phyloP scores from a whole-genome alignment of 441 rosid species.

The Populus hybrid region DNA sequence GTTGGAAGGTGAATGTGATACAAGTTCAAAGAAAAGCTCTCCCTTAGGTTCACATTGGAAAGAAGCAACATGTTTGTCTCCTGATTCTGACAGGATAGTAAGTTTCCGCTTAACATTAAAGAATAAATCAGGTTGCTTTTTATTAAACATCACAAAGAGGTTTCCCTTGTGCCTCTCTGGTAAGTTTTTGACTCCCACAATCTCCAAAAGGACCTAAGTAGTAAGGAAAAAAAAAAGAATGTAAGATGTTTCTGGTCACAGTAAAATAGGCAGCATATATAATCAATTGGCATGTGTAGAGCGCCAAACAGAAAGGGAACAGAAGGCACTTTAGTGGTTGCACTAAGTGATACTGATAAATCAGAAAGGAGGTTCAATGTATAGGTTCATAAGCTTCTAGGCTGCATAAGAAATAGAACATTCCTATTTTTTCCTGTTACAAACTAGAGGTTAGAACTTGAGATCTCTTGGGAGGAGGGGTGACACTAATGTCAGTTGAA shows the following conservation, averaged over 20 bases:
- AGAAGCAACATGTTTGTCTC: slow-evolving; percentile 58
- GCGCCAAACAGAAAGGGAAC: neutral
- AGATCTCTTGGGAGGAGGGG: neutral
- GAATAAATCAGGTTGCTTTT: slow-evolving; percentile 58
- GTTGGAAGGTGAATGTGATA: slow-evolving; percentile 46
- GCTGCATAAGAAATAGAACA: neutral
- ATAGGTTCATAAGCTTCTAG: neutral
- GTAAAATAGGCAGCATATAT: neutral
- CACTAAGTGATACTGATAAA: neutral
- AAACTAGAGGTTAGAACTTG: neutral
- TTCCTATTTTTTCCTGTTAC: neutral
- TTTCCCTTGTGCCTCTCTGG: slow-evolving; percentile 61
- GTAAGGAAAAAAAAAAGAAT: slow-evolving; percentile 8
- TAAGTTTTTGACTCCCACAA: slow-evolving; percentile 60
- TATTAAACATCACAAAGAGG: slow-evolving; percentile 52
- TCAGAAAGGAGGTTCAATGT: neutral
- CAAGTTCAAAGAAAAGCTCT: slow-evolving; percentile 66
- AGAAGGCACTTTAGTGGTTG: neutral
- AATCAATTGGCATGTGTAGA: neutral
- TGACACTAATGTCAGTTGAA: neutral
- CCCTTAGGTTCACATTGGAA: slow-evolving; percentile 81
- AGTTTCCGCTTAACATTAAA: slow-evolving; percentile 54
- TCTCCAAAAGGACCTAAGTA: slow-evolving; percentile 66
- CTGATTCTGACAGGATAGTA: slow-evolving; percentile 52
- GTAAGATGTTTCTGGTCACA: slow-evolving; percentile 4